Evolutionary conservation across 106 monocot species (phyloP).

Genomic region (Dendrobium nobile): DNA sequence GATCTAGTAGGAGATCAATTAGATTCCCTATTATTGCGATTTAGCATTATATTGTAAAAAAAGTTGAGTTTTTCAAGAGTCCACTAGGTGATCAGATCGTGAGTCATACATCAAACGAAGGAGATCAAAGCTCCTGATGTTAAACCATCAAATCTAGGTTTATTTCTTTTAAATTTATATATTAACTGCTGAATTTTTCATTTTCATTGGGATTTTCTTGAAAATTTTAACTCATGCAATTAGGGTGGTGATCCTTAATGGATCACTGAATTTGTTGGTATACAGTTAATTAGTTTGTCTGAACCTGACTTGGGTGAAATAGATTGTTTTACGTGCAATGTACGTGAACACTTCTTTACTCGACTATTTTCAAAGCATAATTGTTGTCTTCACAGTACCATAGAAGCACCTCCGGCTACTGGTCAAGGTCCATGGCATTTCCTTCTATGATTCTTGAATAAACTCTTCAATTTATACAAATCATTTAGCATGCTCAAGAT

Average conservation of each 20-base stretch:
- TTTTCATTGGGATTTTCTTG: not conserved
- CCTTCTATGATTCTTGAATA: not conserved
- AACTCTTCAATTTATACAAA: not conserved
- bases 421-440: not conserved
- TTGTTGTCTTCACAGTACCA: not conserved
- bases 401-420: not conserved
- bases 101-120: too few species aligned
- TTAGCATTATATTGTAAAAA: too few species aligned
- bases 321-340: not conserved
- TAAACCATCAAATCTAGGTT: too few species aligned
- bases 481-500: not conserved
- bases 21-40: too few species aligned
- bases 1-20: too few species aligned
- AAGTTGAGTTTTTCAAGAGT: too few species aligned
- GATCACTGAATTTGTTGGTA: conserved; percentile 1
- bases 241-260: not conserved
- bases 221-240: not conserved
- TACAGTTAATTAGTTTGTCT: not conserved
- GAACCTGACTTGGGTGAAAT: not conserved
- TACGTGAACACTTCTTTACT: not conserved
- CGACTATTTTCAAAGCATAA: not conserved
- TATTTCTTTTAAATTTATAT: too few species aligned
- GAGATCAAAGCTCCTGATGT: too few species aligned
- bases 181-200: not conserved
- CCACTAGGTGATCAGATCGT: too few species aligned